phyloP scores from a whole-genome alignment of 1,284 basidiomycete species.

The Fomitopsis schrenkii region DNA sequence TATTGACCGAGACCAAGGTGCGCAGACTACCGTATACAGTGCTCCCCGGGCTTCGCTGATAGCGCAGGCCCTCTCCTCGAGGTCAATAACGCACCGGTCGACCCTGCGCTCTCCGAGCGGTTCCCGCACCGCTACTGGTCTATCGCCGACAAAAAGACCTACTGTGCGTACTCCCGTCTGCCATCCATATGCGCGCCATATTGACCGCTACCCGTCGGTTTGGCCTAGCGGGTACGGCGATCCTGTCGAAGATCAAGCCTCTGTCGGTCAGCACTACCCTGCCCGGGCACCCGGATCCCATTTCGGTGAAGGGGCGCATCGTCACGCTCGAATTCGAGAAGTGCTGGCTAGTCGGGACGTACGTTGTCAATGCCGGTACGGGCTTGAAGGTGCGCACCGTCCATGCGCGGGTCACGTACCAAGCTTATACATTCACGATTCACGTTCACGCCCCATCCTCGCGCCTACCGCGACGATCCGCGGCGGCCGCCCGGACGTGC shows the following conservation, averaged over 20 bases:
- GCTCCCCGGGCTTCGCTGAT: neutral
- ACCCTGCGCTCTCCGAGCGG: constrained; percentile 48
- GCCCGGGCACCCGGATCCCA: constrained; percentile 67
- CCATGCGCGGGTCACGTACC: neutral
- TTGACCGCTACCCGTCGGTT: constrained; percentile 2
- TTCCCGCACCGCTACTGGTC: constrained; percentile 77
- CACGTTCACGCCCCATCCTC: neutral
- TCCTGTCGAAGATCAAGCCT: constrained; percentile 77
- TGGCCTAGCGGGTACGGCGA: constrained; percentile 69
- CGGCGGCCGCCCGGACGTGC: neutral
- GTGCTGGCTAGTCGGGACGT: constrained; percentile 75
- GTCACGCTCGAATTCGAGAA: constrained; percentile 77
- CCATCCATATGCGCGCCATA: neutral
- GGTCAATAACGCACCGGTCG: constrained; percentile 64
- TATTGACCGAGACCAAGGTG: constrained; percentile 82
- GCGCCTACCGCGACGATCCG: neutral
- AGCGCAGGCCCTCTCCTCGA: constrained; percentile 23
- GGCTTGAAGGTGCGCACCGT: constrained; percentile 59
- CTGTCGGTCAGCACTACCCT: constrained; percentile 62
- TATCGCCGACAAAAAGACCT: constrained; percentile 70
- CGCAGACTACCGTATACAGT: neutral
- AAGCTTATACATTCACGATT: neutral
- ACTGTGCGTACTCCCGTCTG: constrained; percentile 45
- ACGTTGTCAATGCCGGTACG: constrained; percentile 85
- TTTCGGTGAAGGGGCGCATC: constrained; percentile 67